A percentile compares a stretch with the other conserved stretches of the same genome.
Evolutionary conservation across 495 filamentous ascomycete species (phyloP).

Genomic region (Lasiosphaeriaceae sp.): DNA sequence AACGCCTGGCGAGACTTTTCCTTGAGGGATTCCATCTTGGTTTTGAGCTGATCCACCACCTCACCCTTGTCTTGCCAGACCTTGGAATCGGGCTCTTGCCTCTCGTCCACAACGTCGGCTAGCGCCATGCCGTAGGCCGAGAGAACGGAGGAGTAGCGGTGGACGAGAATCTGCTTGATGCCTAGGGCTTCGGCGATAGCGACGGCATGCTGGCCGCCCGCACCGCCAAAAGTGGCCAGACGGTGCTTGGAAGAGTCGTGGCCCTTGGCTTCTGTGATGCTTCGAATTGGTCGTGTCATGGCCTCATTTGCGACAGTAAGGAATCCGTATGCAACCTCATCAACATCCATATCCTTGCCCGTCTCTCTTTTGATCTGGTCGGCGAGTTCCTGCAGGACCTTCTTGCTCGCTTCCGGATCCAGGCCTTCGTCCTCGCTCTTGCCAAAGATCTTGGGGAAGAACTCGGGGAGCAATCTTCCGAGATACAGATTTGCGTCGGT

Average conservation of each 20-base stretch:
- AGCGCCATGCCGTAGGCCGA: constrained; percentile 97
- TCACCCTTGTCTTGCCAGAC: constrained; percentile 62
- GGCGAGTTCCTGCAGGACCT: constrained; percentile 72
- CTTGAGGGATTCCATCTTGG: constrained; percentile 61
- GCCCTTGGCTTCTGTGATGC: constrained; percentile 88
- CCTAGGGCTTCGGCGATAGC: constrained; percentile 91
- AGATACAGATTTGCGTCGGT: constrained; percentile 93
- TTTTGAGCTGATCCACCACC: constrained; percentile 48
- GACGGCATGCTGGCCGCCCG: constrained; percentile 92
- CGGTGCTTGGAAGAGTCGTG: constrained; percentile 88
- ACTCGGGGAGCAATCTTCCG: constrained; percentile 83
- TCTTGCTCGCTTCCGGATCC: constrained; percentile 72
- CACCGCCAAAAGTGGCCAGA: constrained; percentile 89
- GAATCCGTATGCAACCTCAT: constrained; percentile 90
- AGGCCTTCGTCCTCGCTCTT: constrained; percentile 84
- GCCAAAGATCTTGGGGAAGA: constrained; percentile 97
- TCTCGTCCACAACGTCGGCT: constrained; percentile 91
- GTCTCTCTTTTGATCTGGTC: constrained; percentile 70
- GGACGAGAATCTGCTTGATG: constrained; percentile 81
- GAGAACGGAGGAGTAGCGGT: constrained; percentile 89
- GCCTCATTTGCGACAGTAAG: constrained; percentile 92
- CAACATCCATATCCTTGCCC: constrained; percentile 67
- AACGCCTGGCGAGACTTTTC: constrained; percentile 61
- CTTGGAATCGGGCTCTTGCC: constrained; percentile 84
- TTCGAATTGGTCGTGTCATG: constrained; percentile 91